phyloP scores from a whole-genome alignment of 495 filamentous ascomycete genomes.

The Neurospora discreta region DNA sequence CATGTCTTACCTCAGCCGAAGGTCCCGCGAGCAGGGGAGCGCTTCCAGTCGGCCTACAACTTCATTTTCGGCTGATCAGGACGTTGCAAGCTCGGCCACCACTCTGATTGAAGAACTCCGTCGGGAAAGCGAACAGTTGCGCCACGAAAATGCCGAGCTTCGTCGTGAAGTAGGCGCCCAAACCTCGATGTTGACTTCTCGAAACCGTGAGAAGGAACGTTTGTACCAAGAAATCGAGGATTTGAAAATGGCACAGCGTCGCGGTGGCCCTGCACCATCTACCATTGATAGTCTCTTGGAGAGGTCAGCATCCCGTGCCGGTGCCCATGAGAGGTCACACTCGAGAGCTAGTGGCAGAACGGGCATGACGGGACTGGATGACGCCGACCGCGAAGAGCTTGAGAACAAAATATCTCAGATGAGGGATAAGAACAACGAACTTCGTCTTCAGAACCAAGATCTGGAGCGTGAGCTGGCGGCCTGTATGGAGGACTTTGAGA shows the following conservation, averaged over 20 bases:
- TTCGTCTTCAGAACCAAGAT: slow-evolving; percentile 76
- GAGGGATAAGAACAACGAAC: slow-evolving; percentile 72
- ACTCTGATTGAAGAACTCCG: slow-evolving; percentile 56
- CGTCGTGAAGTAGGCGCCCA: slow-evolving; percentile 88
- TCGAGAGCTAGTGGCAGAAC: slow-evolving; percentile 66
- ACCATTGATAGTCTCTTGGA: slow-evolving; percentile 88
- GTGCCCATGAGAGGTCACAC: slow-evolving; percentile 49
- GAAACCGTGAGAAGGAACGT: slow-evolving; percentile 88
- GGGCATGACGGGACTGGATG: slow-evolving; percentile 48
- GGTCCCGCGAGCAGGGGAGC: slow-evolving; percentile 44
- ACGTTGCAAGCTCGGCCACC: slow-evolving; percentile 45
- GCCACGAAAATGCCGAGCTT: slow-evolving; percentile 86
- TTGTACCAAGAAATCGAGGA: slow-evolving; percentile 96
- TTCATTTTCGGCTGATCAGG: slow-evolving; percentile 45
- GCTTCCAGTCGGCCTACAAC: slow-evolving; percentile 53
- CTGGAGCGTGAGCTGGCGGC: slow-evolving; percentile 65
- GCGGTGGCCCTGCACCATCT: slow-evolving; percentile 45
- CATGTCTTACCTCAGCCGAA: slow-evolving; percentile 51
- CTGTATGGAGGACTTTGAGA: slow-evolving; percentile 53
- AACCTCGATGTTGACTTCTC: slow-evolving; percentile 93
- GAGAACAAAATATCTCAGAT: slow-evolving; percentile 74
- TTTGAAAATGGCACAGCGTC: slow-evolving; percentile 73
- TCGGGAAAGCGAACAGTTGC: slow-evolving; percentile 61
- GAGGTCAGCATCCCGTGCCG: slow-evolving; percentile 76
- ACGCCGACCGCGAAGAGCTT: slow-evolving; percentile 73